Evolutionary conservation across 768 basidiomycete species (phyloP).

Genomic region (Agaricus blazei): DNA sequence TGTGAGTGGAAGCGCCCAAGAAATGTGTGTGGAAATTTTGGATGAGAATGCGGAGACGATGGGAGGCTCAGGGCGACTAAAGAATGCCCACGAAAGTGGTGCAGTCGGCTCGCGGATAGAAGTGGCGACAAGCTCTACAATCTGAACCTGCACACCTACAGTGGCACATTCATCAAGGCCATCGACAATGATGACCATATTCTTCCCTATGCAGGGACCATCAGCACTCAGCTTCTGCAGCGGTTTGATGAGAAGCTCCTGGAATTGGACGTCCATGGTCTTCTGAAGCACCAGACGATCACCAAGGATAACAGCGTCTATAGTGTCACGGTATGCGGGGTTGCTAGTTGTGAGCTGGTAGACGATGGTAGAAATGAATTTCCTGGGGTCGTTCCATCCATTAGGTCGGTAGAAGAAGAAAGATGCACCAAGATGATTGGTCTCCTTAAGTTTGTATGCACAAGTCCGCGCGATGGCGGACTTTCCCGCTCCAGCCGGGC

Average conservation of each 20-base stretch:
- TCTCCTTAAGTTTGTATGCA: conserved; percentile 14
- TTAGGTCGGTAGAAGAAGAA: background rate
- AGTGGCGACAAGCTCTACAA: conserved; percentile 6
- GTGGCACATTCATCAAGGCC: too few species aligned
- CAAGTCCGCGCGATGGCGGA: conserved; percentile 22
- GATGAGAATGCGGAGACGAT: conserved; percentile 15
- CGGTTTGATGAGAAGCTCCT: background rate
- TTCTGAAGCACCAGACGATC: conserved; percentile 10
- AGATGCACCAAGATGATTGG: background rate
- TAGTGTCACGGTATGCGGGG: too few species aligned
- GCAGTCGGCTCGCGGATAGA: background rate
- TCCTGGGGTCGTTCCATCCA: background rate
- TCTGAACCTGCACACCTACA: too few species aligned
- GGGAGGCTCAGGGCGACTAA: conserved; percentile 2
- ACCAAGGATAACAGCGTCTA: background rate
- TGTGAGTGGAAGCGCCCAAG: conserved; percentile 1
- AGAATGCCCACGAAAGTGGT: conserved; percentile 15
- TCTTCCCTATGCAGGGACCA: background rate
- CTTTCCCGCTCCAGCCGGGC: too few species aligned
- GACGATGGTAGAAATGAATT: background rate
- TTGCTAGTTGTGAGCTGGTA: conserved; percentile 20
- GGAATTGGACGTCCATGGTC: background rate
- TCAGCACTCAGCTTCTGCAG: background rate
- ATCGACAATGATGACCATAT: background rate
- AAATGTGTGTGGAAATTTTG: background rate